phyloP scores from a whole-genome alignment of 805 yeast species.

The Zygosaccharomyces siamensis region DNA sequence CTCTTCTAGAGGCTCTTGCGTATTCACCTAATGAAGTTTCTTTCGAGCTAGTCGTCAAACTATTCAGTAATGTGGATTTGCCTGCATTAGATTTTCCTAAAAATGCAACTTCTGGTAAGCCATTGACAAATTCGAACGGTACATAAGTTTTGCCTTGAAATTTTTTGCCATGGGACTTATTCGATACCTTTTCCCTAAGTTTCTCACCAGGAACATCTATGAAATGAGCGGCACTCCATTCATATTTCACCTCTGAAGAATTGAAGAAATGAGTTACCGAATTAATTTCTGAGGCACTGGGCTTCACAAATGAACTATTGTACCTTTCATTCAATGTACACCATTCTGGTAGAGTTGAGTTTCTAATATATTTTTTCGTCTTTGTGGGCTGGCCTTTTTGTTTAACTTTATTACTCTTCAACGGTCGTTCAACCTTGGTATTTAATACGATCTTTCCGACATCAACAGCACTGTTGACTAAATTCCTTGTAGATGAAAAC shows the following conservation, averaged over 20 bases:
- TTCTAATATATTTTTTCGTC: background rate
- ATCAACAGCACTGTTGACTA: background rate
- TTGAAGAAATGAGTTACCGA: constrained; percentile 43
- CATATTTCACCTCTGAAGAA: constrained; percentile 42
- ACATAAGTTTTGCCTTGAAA: constrained; percentile 25
- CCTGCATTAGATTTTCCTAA: constrained; percentile 86
- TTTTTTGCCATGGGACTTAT: constrained; percentile 27
- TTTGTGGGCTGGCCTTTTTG: background rate
- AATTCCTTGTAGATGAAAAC: background rate
- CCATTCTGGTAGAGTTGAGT: constrained; percentile 10
- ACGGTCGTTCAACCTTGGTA: constrained; percentile 4
- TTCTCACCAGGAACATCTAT: constrained; percentile 47
- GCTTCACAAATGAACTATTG: constrained; percentile 17
- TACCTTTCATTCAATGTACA: constrained; percentile 11
- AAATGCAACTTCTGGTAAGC: constrained; percentile 68
- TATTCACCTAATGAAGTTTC: constrained; percentile 32
- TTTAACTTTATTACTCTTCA: background rate
- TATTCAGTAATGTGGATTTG: constrained; percentile 71
- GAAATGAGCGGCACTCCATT: constrained; percentile 56
- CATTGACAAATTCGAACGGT: constrained; percentile 31
- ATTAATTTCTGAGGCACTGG: constrained; percentile 22
- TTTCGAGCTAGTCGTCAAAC: constrained; percentile 43
- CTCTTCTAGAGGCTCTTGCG: constrained; percentile 52
- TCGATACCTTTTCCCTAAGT: constrained; percentile 10
- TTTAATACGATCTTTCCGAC: constrained; percentile 8